Conservation (phyloP, 2,329 filamentous ascomycete species). For the Microcera coccophila region DNA sequence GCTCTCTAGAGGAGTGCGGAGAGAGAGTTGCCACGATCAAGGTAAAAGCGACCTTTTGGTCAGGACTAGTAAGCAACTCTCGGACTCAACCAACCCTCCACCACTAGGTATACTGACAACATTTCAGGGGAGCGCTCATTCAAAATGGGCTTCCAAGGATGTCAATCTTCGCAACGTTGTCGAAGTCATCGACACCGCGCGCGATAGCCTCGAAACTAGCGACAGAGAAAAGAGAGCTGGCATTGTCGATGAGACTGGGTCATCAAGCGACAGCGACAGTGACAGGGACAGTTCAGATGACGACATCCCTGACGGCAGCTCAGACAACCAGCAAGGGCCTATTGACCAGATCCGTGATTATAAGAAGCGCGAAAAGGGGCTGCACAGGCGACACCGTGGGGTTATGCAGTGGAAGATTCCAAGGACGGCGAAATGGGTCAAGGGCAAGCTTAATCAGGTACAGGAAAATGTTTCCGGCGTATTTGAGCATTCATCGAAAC, state of each 20-base stretch:
- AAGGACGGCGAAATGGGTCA: slow-evolving; percentile 48
- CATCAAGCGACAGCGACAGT: slow-evolving; percentile 28
- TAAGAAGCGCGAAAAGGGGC: slow-evolving; percentile 52
- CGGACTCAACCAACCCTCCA: neutral
- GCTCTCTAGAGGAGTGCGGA: slow-evolving; percentile 42
- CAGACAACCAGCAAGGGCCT: slow-evolving; percentile 42
- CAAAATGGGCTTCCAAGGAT: slow-evolving; percentile 33
- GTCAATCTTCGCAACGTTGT: slow-evolving; percentile 35
- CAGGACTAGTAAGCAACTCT: slow-evolving; percentile 31
- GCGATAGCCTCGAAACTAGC: slow-evolving; percentile 32
- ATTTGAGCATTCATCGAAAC: slow-evolving; percentile 58
- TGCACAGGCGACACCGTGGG: slow-evolving; percentile 64
- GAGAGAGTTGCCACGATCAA: slow-evolving; percentile 46
- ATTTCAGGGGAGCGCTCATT: slow-evolving; percentile 34
- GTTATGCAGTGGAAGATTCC: slow-evolving; percentile 66
- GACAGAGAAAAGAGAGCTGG: slow-evolving; percentile 34
- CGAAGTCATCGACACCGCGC: slow-evolving; percentile 46
- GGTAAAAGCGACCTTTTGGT: slow-evolving; percentile 34
- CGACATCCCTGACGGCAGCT: slow-evolving; percentile 34
- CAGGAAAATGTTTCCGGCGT: slow-evolving; percentile 55
- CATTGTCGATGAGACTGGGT: slow-evolving; percentile 30
- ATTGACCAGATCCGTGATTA: slow-evolving; percentile 56
- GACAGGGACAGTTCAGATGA: slow-evolving; percentile 29
- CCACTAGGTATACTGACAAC: neutral
- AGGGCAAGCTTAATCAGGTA: slow-evolving; percentile 53